A percentile compares a stretch with the other conserved stretches of the same genome.
phyloP scores from a whole-genome alignment of 148 eudicot genomes.

The Suaeda aralocaspica region DNA sequence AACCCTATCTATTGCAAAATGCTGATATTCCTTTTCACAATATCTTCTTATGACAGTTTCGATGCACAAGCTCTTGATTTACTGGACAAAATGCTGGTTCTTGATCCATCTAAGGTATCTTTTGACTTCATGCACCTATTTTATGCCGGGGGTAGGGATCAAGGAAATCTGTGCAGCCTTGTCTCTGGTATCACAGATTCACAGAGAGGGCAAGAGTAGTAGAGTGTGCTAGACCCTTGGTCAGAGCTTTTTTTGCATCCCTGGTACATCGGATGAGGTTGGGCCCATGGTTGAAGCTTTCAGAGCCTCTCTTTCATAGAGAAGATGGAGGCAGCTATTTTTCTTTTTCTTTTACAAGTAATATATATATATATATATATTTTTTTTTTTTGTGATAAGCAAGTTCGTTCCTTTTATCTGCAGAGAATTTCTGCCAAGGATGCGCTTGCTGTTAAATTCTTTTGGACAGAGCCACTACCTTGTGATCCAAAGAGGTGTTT shows the following conservation, averaged over 20 bases:
- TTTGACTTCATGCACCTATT: not conserved
- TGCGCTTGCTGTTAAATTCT: constrained; percentile 86
- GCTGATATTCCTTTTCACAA: not conserved
- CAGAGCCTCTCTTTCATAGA: too few relatives aligned
- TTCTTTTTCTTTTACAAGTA: too few relatives aligned
- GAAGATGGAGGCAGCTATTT: too few relatives aligned
- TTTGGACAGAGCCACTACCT: constrained; percentile 76
- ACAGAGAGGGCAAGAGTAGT: too few relatives aligned
- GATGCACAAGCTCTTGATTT: constrained; percentile 79
- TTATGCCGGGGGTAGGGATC: not conserved
- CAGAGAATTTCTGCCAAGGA: constrained; percentile 85
- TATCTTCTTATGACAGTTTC: constrained; percentile 34
- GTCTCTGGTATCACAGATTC: not conserved
- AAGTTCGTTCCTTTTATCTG: not conserved
- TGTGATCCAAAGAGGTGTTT: constrained; percentile 71
- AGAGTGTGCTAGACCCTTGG: not conserved
- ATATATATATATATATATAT: too few relatives aligned
- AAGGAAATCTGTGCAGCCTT: not conserved
- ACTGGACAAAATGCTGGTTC: constrained; percentile 72
- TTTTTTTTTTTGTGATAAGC: constrained; percentile 2
- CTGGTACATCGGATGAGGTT: too few relatives aligned
- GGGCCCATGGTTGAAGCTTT: too few relatives aligned
- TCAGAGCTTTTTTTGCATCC: not conserved
- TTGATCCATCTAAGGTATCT: constrained; percentile 75
- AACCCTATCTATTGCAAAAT: not conserved